Evolutionary conservation across 768 basidiomycete genomes (phyloP).

Genomic region (Gautieria morchelliformis): DNA sequence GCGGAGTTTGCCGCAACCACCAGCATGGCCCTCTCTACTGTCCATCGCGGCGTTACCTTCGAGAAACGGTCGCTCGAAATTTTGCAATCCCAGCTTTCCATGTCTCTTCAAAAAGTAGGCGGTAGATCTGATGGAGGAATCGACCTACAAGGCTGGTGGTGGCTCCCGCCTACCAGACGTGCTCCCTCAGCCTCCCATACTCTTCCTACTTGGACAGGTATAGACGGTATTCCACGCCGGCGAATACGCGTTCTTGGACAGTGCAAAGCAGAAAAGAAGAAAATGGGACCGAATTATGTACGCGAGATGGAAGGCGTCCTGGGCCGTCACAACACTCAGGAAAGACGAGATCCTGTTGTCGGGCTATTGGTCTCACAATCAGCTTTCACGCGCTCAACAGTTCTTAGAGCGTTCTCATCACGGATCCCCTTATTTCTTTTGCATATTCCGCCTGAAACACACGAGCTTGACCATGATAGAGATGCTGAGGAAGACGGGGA

Average conservation of each 20-base stretch:
- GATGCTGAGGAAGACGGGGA: constrained; percentile 7
- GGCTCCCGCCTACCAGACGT: constrained; percentile 42
- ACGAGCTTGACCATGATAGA: constrained; percentile 6
- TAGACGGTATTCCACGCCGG: constrained; percentile 21
- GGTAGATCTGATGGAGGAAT: constrained; percentile 87
- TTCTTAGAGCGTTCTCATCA: constrained; percentile 64
- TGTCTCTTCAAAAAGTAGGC: constrained; percentile 71
- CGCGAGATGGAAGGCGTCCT: constrained; percentile 90
- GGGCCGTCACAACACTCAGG: constrained; percentile 30
- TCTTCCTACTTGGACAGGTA: neutral
- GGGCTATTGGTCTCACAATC: constrained; percentile 77
- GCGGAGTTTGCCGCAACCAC: constrained; percentile 4
- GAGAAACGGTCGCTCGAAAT: constrained; percentile 58
- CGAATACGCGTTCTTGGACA: constrained; percentile 74
- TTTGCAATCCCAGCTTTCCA: constrained; percentile 58
- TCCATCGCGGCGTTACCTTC: constrained; percentile 64
- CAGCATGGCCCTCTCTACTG: constrained; percentile 29
- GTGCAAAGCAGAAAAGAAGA: constrained; percentile 87
- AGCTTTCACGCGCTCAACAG: constrained; percentile 60
- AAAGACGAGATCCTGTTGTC: constrained; percentile 32
- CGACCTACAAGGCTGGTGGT: constrained; percentile 91
- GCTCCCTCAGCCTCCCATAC: neutral
- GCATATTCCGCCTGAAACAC: constrained; percentile 44
- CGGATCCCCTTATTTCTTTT: constrained; percentile 71
- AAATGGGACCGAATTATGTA: constrained; percentile 67